Percentiles rank a stretch among this genome's conserved stretches.
These are phyloP conservation scores for Verticillium klebahnii DNA, from an alignment of 2,329 filamentous ascomycete species.

Conservation along the genomic window DNA sequence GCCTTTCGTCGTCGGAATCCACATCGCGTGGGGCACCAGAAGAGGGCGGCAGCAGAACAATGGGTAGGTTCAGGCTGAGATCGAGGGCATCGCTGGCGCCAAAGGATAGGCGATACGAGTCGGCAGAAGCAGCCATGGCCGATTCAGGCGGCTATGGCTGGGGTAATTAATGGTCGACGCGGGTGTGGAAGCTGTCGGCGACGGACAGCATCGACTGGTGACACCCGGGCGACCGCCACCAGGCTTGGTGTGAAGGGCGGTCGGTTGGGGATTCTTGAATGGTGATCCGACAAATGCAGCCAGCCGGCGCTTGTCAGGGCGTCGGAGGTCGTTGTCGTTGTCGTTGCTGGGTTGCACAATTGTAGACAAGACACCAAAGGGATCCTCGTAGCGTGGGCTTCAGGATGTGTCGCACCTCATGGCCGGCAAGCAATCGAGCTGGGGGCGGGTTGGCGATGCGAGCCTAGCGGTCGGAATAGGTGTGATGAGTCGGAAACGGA, in stretches of 20 bases:
- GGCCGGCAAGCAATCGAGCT: neutral
- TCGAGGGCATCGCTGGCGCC: slow-evolving; percentile 11
- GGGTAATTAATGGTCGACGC: neutral
- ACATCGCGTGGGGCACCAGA: slow-evolving; percentile 1
- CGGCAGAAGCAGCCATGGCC: slow-evolving; percentile 14
- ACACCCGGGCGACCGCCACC: neutral
- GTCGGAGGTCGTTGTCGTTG: neutral
- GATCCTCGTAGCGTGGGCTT: neutral
- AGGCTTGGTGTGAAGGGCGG: neutral
- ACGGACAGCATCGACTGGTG: neutral
- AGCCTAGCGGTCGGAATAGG: neutral
- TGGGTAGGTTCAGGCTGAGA: slow-evolving; percentile 10
- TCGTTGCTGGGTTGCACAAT: neutral
- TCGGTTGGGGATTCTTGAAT: neutral
- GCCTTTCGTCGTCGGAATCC: slow-evolving; percentile 2
- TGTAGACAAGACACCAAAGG: neutral
- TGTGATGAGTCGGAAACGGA: neutral
- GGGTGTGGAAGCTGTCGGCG: neutral
- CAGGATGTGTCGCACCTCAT: neutral
- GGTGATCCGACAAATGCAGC: neutral
- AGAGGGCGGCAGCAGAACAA: slow-evolving; percentile 11
- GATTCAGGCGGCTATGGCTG: neutral
- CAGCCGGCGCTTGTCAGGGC: neutral
- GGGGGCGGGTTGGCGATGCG: neutral
- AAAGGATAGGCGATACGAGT: slow-evolving; percentile 13